Base-by-base conservation (phyloP, 108 stramenopile species). In the Stephanodiscus triporus region DNA sequence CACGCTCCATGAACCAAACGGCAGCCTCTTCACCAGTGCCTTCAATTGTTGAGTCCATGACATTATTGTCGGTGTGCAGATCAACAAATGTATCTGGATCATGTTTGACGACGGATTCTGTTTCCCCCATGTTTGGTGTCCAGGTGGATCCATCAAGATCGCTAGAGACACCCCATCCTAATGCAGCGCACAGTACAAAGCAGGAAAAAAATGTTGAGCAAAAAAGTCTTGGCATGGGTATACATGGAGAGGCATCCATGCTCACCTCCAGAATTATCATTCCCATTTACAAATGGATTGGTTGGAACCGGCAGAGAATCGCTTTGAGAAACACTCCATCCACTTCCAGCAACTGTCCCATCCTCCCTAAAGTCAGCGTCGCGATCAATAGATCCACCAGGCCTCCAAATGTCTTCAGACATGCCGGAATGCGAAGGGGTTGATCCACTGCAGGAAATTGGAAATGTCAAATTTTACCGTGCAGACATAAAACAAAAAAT, bases 1-100 rank as follows among this genome's bases (percentile, higher is more conserved):
- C 95, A 37, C 93, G 86, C 67, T 96, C 95, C 91, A 96, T 94
- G 63, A 93, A 96, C 95, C 95, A 96, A 55, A 90, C 90, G 16
- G 89, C 85, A 34, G 90, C 87, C 66, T 93, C 89, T 42, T 88
- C 87, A 26, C 75, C 83, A 65, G 77, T 86, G 13, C 78, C 87
- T 47, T 80, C 78, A 40, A 80, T 73, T 27, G 78, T 67, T 9
- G 75, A 68, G 40, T 66, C 85, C 47, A 89, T 77, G 29, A 73
- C 84, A 56, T 81, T 84, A 55, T 80, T 54, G 29, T 77, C 76
- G 22, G 48, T 57, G 36, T 68, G 77, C 81, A 78, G 61, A 11
- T 62, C 70, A 54, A 56, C 65, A 42, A 63, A 77, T 30, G 76
- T 37, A 23, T 67, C 75, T 40, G 75, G 70, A 57, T 77, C 81